phyloP scores from a whole-genome alignment of 306 rosid species.

The Luffa acutangula region DNA sequence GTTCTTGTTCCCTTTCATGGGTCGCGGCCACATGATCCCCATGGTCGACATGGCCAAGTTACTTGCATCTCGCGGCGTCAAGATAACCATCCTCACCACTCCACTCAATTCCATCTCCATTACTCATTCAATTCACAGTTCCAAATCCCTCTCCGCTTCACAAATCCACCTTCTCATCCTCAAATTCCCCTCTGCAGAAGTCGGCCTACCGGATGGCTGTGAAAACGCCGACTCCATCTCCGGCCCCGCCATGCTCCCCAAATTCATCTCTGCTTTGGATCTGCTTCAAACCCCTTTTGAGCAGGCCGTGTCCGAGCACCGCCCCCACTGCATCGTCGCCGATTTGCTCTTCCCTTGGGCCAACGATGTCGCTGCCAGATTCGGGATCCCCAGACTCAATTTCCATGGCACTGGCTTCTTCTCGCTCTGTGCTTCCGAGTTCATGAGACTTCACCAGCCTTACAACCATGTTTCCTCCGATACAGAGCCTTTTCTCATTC shows the following conservation, averaged over 20 bases:
- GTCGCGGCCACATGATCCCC: slow-evolving; percentile 12
- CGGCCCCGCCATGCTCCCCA: not conserved
- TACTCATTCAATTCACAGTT: not conserved
- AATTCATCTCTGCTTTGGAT: slow-evolving; percentile 19
- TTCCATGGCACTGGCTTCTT: slow-evolving; percentile 44
- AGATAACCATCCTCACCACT: slow-evolving; percentile 6
- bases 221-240: slow-evolving; percentile 19
- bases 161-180: not conserved
- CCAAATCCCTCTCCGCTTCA: not conserved
- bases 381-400: slow-evolving; percentile 40
- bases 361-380: slow-evolving; percentile 29
- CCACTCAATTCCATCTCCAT: not conserved
- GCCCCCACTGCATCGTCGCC: slow-evolving; percentile 33
- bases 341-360: slow-evolving; percentile 41
- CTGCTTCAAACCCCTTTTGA: slow-evolving; percentile 28
- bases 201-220: slow-evolving; percentile 40
- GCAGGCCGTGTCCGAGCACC: slow-evolving; percentile 17
- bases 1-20: slow-evolving; percentile 6
- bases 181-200: slow-evolving; percentile 22
- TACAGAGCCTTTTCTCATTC: slow-evolving; percentile 32
- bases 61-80: not conserved
- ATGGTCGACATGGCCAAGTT: slow-evolving; percentile 10
- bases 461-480: slow-evolving; percentile 24
- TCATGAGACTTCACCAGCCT: slow-evolving; percentile 27
- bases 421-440: slow-evolving; percentile 18